Conservation (phyloP, 2,329 filamentous ascomycete species). For the Xylaria sp. region DNA sequence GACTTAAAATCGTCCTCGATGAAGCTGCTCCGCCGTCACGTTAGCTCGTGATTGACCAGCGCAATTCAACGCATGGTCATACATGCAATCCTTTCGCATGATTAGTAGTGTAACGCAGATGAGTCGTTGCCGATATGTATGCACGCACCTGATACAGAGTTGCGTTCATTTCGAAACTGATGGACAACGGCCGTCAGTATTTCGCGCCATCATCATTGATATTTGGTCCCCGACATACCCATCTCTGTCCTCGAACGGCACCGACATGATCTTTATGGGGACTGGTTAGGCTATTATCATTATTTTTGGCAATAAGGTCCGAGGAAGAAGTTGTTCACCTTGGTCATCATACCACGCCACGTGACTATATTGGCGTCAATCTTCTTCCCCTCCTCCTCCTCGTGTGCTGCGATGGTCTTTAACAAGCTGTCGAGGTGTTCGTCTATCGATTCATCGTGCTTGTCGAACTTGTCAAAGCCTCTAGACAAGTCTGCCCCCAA, state of each 20-base stretch:
- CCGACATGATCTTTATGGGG: constrained; percentile 77
- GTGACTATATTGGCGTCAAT: constrained; percentile 85
- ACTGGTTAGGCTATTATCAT: constrained; percentile 24
- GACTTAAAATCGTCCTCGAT: constrained; percentile 89
- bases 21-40: constrained; percentile 66
- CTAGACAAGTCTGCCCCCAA: constrained; percentile 78
- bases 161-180: constrained; percentile 94
- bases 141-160: constrained; percentile 82
- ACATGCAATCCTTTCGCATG: constrained; percentile 63
- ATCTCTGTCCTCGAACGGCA: constrained; percentile 83
- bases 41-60: constrained; percentile 2
- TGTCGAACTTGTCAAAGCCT: constrained; percentile 85
- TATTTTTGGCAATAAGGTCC: not conserved
- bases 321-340: constrained; percentile 63
- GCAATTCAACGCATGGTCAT: constrained; percentile 44
- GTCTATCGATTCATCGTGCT: constrained; percentile 83
- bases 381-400: constrained; percentile 73
- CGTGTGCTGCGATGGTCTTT: constrained; percentile 77
- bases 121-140: constrained; percentile 20
- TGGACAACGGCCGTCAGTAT: constrained; percentile 10
- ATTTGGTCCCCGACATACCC: constrained; percentile 62
- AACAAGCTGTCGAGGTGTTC: constrained; percentile 89
- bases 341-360: constrained; percentile 99
- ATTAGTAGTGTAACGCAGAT: constrained; percentile 36
- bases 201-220: not conserved